Conservation (phyloP, 306 rosid genomes). For the Pyrus betulifolia region DNA sequence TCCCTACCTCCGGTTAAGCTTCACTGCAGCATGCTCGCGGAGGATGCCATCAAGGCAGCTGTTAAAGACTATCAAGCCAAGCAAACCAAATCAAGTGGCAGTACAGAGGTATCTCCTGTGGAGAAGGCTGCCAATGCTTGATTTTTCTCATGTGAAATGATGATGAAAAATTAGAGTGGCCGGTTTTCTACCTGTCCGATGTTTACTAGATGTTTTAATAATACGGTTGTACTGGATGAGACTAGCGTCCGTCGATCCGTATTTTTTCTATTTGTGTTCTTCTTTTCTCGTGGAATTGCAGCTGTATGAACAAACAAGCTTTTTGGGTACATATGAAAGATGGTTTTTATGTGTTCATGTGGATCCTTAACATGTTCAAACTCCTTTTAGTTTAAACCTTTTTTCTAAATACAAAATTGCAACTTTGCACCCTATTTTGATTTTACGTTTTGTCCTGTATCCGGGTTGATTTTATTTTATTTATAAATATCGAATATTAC, state of each 20-base stretch:
- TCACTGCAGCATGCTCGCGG: conserved; percentile 99
- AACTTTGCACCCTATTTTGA: too few relatives aligned
- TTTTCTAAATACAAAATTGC: too few relatives aligned
- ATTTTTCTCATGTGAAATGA: conserved; percentile 9
- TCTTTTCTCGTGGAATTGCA: not conserved
- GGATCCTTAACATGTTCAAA: not conserved
- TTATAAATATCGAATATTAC: too few relatives aligned
- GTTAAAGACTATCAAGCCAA: conserved; percentile 80
- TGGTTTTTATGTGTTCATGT: not conserved
- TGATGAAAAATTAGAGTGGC: conserved; percentile 2
- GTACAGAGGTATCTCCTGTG: conserved; percentile 18
- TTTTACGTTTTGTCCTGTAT: too few relatives aligned
- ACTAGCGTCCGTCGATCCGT: not conserved
- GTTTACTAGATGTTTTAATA: not conserved
- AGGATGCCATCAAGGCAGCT: conserved; percentile 98
- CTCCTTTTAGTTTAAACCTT: not conserved
- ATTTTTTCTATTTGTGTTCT: not conserved
- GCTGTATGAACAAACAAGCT: not conserved
- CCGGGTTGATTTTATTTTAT: too few relatives aligned
- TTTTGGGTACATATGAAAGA: not conserved
- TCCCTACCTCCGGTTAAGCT: conserved; percentile 97
- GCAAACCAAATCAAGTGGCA: conserved; percentile 24
- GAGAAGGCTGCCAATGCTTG: conserved; percentile 37
- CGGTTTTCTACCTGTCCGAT: not conserved
- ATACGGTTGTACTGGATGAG: not conserved